phyloP scores from a whole-genome alignment of 2,329 filamentous ascomycete species.

The Epichloe sp. region DNA sequence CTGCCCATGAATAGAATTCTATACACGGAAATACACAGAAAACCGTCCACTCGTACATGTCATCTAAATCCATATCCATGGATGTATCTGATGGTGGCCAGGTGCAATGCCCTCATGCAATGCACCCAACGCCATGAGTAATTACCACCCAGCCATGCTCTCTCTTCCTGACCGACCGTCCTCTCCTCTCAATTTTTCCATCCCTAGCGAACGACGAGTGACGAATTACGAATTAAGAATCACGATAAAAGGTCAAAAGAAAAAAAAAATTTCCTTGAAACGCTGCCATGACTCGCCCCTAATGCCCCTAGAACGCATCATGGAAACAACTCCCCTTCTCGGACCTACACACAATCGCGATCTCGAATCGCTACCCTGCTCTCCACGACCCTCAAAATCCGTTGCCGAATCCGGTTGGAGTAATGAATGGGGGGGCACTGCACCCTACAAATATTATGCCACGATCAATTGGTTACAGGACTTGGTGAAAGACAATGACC shows the following conservation, averaged over 20 bases:
- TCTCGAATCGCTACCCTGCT: neutral
- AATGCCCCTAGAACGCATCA: neutral
- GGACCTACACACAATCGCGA: neutral
- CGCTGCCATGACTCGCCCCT: neutral
- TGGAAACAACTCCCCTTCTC: neutral
- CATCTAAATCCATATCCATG: no score
- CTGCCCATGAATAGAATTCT: neutral
- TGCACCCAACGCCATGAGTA: no score
- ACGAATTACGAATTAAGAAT: no score
- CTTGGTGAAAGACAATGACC: conserved; percentile 43
- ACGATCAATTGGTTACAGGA: conserved; percentile 52
- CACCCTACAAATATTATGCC: conserved; percentile 48
- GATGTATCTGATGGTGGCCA: no score
- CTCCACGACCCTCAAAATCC: neutral
- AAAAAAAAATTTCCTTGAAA: no score
- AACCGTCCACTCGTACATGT: no score
- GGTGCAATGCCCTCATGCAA: no score
- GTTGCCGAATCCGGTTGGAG: neutral
- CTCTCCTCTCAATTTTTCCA: no score
- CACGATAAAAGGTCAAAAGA: neutral
- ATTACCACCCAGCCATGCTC: no score
- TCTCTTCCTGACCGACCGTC: no score
- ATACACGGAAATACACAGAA: no score
- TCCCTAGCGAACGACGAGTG: no score
- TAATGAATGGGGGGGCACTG: neutral